Evolutionary conservation across 192 early-diverging fungal genomes (phyloP).

Genomic region (Coemansia interrupta): DNA sequence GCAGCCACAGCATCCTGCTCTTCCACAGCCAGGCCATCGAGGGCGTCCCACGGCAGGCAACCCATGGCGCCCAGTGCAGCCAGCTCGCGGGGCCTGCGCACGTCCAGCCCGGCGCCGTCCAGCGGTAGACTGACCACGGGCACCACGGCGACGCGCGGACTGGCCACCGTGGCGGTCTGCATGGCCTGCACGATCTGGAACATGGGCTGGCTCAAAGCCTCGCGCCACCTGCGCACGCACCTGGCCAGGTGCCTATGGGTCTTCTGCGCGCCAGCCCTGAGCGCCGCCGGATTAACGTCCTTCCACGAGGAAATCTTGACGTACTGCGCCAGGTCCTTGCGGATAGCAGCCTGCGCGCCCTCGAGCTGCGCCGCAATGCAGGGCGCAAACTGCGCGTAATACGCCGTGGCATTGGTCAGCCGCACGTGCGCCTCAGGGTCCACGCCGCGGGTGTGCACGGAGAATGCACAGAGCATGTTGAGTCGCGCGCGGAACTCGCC

Average conservation of each 20-base stretch:
- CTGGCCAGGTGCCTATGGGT: conserved; percentile 90
- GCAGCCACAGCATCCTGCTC: conserved; percentile 8
- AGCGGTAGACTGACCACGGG: conserved; percentile 24
- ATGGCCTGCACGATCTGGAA: conserved; percentile 49
- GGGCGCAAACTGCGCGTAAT: conserved; percentile 75
- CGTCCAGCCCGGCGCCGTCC: conserved; percentile 19
- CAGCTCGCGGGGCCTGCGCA: not conserved
- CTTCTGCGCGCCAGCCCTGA: conserved; percentile 83
- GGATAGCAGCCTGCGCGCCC: conserved; percentile 64
- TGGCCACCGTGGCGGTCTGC: conserved; percentile 21
- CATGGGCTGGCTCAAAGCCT: conserved; percentile 71
- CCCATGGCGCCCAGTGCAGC: not conserved
- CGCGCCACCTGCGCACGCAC: conserved; percentile 82
- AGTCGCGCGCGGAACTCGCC: conserved; percentile 79
- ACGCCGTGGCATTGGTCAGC: conserved; percentile 65
- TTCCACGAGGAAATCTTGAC: conserved; percentile 97
- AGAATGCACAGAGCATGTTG: conserved; percentile 63
- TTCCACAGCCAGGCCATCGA: conserved; percentile 4
- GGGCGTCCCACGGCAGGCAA: conserved; percentile 2
- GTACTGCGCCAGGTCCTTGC: conserved; percentile 86
- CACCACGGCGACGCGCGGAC: conserved; percentile 23
- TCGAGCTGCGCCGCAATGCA: conserved; percentile 59
- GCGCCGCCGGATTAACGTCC: conserved; percentile 89
- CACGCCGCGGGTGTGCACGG: not conserved
- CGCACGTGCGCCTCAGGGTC: not conserved